Evolutionary conservation across 2,329 filamentous ascomycete species (phyloP).

Genomic region (Fusarium secorum): DNA sequence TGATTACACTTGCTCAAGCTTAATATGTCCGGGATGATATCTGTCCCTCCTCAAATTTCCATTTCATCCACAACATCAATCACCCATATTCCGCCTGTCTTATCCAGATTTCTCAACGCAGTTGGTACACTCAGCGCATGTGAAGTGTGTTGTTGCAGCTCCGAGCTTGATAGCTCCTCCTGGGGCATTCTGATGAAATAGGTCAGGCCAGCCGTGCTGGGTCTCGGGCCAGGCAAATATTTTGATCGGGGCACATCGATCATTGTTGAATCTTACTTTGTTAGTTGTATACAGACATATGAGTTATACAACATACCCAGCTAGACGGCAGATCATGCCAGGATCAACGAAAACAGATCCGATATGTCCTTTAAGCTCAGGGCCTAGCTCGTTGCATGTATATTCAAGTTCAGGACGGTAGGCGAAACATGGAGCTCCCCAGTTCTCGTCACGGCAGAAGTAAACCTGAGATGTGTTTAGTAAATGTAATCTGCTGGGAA

Average conservation of each 20-base stretch:
- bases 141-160: constrained; percentile 38
- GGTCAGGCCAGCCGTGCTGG: constrained; percentile 30
- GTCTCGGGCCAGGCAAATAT: constrained; percentile 42
- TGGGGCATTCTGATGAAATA: constrained; percentile 27
- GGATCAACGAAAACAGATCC: constrained; percentile 40
- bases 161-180: constrained; percentile 23
- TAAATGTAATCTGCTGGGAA: neutral
- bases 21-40: neutral
- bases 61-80: neutral
- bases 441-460: constrained; percentile 41
- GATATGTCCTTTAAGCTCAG: constrained; percentile 32
- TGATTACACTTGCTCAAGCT: neutral
- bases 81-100: neutral
- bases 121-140: constrained; percentile 37
- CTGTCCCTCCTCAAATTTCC: neutral
- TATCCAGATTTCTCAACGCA: constrained; percentile 21
- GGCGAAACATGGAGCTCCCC: constrained; percentile 36
- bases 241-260: constrained; percentile 26
- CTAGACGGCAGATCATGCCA: constrained; percentile 37
- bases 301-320: constrained; percentile 20
- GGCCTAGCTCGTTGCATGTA: constrained; percentile 32
- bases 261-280: constrained; percentile 1
- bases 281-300: neutral
- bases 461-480: constrained; percentile 35
- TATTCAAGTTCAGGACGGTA: constrained; percentile 39